Conservation (phyloP, 345 rosid genomes). For the Eucalyptus grandis region DNA sequence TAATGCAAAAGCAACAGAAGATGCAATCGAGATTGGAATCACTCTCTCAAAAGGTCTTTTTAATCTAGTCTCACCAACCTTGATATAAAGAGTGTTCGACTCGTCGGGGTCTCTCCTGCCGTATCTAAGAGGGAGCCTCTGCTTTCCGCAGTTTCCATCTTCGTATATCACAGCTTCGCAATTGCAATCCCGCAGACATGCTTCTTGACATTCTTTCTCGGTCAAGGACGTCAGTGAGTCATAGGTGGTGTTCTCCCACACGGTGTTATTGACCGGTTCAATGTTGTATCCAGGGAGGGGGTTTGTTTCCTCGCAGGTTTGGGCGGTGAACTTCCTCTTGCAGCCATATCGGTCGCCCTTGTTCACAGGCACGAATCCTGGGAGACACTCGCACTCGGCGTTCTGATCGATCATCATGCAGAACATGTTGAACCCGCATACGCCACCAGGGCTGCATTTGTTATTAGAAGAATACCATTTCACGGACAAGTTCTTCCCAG, state of each 20-base stretch:
- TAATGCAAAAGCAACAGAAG: background rate
- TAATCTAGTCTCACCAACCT: background rate
- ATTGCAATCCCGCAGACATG: slow-evolving; percentile 4
- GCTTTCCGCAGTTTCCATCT: background rate
- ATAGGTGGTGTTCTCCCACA: background rate
- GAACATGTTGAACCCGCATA: background rate
- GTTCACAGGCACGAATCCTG: background rate
- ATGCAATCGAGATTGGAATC: background rate
- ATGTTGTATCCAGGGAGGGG: background rate
- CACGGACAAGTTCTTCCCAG: background rate
- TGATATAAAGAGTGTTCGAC: background rate
- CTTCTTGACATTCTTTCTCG: background rate
- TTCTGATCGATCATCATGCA: background rate
- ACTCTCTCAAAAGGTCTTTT: background rate
- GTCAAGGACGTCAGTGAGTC: background rate
- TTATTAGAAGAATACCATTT: background rate
- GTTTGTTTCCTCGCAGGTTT: background rate
- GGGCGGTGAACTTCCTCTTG: background rate
- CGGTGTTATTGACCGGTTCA: background rate
- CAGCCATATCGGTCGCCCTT: slow-evolving; percentile 1
- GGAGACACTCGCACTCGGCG: background rate
- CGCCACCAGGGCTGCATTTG: background rate
- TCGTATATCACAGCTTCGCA: slow-evolving; percentile 8
- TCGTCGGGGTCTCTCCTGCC: background rate
- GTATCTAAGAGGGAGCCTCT: slow-evolving; percentile 7